Evolutionary conservation across 495 filamentous ascomycete species (phyloP).

Genomic region (Penicillium atrosanguineum): DNA sequence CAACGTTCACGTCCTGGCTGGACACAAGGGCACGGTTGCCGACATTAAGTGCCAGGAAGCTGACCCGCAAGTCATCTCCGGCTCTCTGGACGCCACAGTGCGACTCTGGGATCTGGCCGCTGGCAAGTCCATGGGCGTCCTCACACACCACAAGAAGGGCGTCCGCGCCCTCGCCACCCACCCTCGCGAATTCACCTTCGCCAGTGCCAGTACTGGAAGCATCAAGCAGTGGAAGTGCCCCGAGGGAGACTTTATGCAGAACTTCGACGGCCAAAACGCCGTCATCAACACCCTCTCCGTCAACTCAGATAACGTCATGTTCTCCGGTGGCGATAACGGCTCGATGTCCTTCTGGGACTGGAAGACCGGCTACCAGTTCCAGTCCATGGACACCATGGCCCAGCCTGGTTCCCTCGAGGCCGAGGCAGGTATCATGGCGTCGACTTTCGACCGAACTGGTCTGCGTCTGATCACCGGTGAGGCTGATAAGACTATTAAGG

Average conservation of each 20-base stretch:
- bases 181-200: conserved; percentile 95
- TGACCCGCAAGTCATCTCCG: conserved; percentile 92
- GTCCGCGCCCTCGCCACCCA: conserved; percentile 84
- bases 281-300: conserved; percentile 94
- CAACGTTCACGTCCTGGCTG: conserved; percentile 90
- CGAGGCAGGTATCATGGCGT: conserved; percentile 90
- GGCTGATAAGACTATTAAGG: conserved; percentile 95
- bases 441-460: conserved; percentile 86
- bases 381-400: conserved; percentile 81
- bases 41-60: conserved; percentile 91
- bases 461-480: conserved; percentile 89
- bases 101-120: conserved; percentile 96
- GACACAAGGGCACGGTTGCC: conserved; percentile 86
- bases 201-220: conserved; percentile 80
- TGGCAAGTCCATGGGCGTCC: conserved; percentile 89
- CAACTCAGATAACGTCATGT: conserved; percentile 92
- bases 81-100: conserved; percentile 87
- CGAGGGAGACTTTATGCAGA: conserved; percentile 98
- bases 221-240: conserved; percentile 99
- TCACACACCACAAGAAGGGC: conserved; percentile 98
- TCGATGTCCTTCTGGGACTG: conserved; percentile 99
- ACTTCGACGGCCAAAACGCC: conserved; percentile 94
- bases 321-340: conserved; percentile 94
- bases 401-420: conserved; percentile 94
- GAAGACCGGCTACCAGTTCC: conserved; percentile 93